Evolutionary conservation across 768 basidiomycete species (phyloP), one percentile per base, ranked within the genome.

Genomic region (Termitomyces titanicus): DNA sequence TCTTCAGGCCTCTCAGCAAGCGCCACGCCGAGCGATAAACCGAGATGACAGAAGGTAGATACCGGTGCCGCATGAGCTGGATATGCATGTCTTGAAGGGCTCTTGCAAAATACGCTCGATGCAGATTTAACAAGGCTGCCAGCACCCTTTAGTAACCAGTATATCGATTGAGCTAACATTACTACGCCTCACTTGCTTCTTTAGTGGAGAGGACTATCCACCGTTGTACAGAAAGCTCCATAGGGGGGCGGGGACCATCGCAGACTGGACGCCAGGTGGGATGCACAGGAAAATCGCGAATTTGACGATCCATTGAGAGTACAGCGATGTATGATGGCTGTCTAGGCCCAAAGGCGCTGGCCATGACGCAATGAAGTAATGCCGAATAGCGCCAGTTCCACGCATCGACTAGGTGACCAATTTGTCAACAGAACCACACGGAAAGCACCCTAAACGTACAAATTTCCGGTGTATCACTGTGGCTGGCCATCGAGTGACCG

Each of bases 11-110:
- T 44, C 79, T 74, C 38, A 84, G 80, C 29, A 88, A 62, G 15
- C 87, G 73, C 82, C 85, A 89, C 4, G 86, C 83, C 2, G 85
- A 86, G 2, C 86, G 84, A 68, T 87, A 89, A 13, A 82, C 80
- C 0, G 89, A 84, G 66, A 86, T 78, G 5, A 89, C 84, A 1
- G 89, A 91, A 1, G 84, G 82, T 0, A 82, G 76, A 65, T 83
- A 89, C 61, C 73, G 77, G 61, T 89, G 86, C 53, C 75, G 76
- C 46, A 84, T 71, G 2, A 83, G 71, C 52, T 88, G 83, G 8
- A 68, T 61, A 0, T 84, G 82, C 47, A 73, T 72, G 43, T 88
- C 86, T 48, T 81, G 79, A 18, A 90, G 67, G 0, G 86, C 85
- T 61, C 83, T 83, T 2, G 82, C 82, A 61, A 89, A 85, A 65